Base-by-base conservation (phyloP, 2,329 filamentous ascomycete species). In the Ceratocystis cubensis region DNA sequence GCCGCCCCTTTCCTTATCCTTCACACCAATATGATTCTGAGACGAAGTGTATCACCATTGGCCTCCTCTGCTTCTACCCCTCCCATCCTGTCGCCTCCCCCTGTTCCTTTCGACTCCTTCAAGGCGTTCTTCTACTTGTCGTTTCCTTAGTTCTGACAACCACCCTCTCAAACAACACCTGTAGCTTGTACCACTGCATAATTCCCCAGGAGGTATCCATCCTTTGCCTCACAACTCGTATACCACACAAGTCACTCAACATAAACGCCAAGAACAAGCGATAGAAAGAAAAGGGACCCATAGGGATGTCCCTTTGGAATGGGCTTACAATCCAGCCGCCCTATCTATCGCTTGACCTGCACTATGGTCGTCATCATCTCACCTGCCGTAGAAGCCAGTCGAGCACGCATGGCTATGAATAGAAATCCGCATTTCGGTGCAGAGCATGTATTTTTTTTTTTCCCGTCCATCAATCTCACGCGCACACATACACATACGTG, bases 51-150 rank as follows among this genome's bases (percentile, higher is more conserved):
- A 59, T 59, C 56, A 59, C 56, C 28, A 59, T 37, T 4, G 17
- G 48, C 48, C 48, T 25, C 56, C 56, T 33, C 28, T 33, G 15
- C 56, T 59, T 33, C 28, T 59, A 4, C 25, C 56, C 56, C 28
- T 30, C 56, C 22, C 25, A 59, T 59, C 56, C 56, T 59, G 15
- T 59, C 30, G 56, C 56, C 56, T 59, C 56, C 56, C 56, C 56
- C 56, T 59, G 56, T 59, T 59, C 56, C 56, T 59, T 59, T 37
- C 33, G 17, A 59, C 33, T 59, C 56, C 56, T 59, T n/a, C 56
- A n/a, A 59, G 56, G 56, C 56, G 28, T 37, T 59, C 56, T 59
- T 33, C 22, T 22, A 5, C 46, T 25, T 10, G 10, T 25, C 48
- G 48, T 28, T 15, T 53, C 25, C 37, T 41, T 41, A 41, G 37